Evolutionary conservation across 768 basidiomycete species (phyloP), one percentile per base, ranked within the genome.

Genomic region (Lepiota brunneoincarnata): DNA sequence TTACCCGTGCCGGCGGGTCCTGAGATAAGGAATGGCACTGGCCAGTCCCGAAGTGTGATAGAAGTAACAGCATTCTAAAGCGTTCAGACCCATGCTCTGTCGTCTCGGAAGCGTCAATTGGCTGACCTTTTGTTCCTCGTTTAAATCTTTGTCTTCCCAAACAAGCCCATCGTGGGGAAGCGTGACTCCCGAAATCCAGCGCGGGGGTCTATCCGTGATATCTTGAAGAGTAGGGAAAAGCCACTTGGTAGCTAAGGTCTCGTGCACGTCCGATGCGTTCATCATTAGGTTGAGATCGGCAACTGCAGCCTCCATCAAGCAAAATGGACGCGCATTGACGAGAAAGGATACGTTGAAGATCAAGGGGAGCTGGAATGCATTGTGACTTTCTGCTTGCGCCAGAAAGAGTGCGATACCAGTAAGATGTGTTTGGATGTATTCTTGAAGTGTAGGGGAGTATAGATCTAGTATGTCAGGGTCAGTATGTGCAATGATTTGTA

Each of bases 1-100:
- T 80, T 80, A 17, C 78, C 79, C 17, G 79, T 80, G 0, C 79
- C 79, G 15, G 79, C 77, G 12, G 79, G 79, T 1, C 79, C 79
- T 49, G 72, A 70, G 51, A 80, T 78, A 2, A 80, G 61, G 53
- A 75, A 76, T 0, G 78, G 79, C 2, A 78, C 71, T n/a, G 73
- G 69, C 14, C 72, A 77, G 49, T 74, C 70, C 55, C 74, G 68
- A 12, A 75, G 61, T 1, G 77, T 69, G 24, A 79, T 72, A 6
- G 74, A 71, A 41, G 68, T 66, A 17, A 74, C 76, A 37, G 78
- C 76, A 23, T 70, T 58, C 79, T 37, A 51, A 36, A 26, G 6
- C 21, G 26, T 21, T 51, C 28, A 59, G 26, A 41, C 51, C 2
- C 49, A 17, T 31, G 46, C 40, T 28, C 40, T 15, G 28, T 17